Conservation (phyloP, 1,139 yeast species). For the Kodamaea derodonti region DNA sequence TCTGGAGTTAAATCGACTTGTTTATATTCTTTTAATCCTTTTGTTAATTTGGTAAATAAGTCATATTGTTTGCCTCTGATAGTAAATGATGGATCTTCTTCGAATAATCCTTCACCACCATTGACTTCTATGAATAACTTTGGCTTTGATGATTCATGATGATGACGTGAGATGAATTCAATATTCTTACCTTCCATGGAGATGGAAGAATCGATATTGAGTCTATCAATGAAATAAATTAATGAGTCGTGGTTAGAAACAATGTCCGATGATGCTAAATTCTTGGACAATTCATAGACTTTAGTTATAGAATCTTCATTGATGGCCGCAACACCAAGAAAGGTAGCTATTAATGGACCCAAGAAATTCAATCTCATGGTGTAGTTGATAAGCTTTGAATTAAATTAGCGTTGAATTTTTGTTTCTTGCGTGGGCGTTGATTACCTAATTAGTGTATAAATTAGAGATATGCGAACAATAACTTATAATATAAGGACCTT, state of each 20-base stretch:
- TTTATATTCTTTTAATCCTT: slow-evolving; percentile 12
- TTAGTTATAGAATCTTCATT: neutral
- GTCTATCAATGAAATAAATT: slow-evolving; percentile 38
- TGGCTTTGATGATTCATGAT: slow-evolving; percentile 15
- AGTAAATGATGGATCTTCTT: slow-evolving; percentile 21
- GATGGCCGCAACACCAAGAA: neutral
- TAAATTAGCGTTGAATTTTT: neutral
- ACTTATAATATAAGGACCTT: no score
- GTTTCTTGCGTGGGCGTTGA: neutral
- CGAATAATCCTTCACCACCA: slow-evolving; percentile 34
- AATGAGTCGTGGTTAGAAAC: slow-evolving; percentile 16
- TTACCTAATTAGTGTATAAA: neutral
- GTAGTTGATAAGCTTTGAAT: neutral
- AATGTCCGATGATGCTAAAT: slow-evolving; percentile 7
- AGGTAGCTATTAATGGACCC: neutral
- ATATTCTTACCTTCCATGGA: slow-evolving; percentile 27
- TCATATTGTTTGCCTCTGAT: slow-evolving; percentile 11
- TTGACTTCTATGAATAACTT: slow-evolving; percentile 35
- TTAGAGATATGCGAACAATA: neutral
- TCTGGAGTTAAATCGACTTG: slow-evolving; percentile 30
- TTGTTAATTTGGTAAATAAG: slow-evolving; percentile 17
- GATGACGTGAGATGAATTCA: slow-evolving; percentile 24
- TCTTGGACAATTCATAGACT: slow-evolving; percentile 19
- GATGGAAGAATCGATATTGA: slow-evolving; percentile 33
- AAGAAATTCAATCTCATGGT: neutral